phyloP scores from a whole-genome alignment of 768 basidiomycete genomes.

The Amanita phalloides region DNA sequence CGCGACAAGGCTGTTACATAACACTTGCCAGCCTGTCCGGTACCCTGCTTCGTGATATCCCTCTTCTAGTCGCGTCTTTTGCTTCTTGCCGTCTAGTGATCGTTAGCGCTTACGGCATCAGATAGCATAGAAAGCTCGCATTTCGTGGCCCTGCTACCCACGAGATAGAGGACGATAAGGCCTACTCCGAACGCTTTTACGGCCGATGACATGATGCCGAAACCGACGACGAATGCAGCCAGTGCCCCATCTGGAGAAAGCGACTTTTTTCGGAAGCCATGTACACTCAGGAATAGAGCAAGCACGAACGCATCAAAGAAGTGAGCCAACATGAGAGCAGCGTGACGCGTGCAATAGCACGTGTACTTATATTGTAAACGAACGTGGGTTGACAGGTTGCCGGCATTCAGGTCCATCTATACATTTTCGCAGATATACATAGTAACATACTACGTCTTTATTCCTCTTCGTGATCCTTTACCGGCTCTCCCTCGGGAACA shows the following conservation, averaged over 20 bases:
- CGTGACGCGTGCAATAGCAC: neutral
- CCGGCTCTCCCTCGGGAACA: constrained; percentile 11
- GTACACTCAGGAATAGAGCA: constrained; percentile 45
- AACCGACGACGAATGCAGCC: constrained; percentile 71
- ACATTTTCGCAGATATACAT: neutral
- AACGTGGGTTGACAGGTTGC: neutral
- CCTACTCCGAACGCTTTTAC: constrained; percentile 53
- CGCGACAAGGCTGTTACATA: constrained; percentile 69
- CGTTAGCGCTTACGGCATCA: neutral
- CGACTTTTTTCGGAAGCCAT: constrained; percentile 67
- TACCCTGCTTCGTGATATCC: constrained; percentile 67
- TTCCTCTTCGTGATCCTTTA: neutral
- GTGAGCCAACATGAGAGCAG: neutral
- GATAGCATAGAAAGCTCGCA: constrained; percentile 26
- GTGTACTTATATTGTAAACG: neutral
- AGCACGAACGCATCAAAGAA: constrained; percentile 27
- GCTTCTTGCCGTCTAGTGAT: constrained; percentile 52
- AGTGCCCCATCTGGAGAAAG: constrained; percentile 68
- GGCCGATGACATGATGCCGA: constrained; percentile 58
- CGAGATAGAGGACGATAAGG: constrained; percentile 69
- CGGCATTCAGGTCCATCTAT: neutral
- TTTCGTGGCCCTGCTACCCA: constrained; percentile 79
- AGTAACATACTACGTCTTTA: neutral
- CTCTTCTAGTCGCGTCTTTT: constrained; percentile 69
- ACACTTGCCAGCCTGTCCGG: constrained; percentile 69